Percentiles rank a stretch among this genome's conserved stretches.
phyloP scores from a whole-genome alignment of 305 asterid species.

The Vinca major region DNA sequence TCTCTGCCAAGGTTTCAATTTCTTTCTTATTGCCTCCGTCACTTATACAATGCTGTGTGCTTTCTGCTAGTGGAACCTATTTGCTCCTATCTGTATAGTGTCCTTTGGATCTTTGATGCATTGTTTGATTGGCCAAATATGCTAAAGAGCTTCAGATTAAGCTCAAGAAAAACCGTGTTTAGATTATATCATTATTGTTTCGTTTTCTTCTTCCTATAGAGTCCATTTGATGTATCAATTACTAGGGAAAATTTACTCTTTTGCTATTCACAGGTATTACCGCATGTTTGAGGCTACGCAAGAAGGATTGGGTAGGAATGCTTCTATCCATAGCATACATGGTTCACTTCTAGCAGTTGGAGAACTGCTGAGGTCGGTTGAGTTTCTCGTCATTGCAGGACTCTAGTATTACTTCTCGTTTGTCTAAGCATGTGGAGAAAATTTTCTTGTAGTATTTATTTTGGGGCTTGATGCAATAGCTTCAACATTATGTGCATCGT shows the following conservation, averaged over 20 bases:
- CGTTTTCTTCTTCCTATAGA: background rate
- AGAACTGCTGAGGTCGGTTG: conserved; percentile 83
- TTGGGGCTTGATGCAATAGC: background rate
- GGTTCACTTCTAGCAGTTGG: conserved; percentile 99
- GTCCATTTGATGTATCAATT: background rate
- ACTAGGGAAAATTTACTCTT: conserved; percentile 4
- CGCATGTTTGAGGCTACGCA: conserved; percentile 99
- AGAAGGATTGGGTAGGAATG: conserved; percentile 87
- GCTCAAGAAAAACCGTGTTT: background rate
- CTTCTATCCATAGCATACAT: conserved; percentile 94
- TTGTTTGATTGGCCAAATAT: background rate
- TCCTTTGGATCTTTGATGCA: background rate
- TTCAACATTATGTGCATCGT: background rate
- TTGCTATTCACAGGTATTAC: conserved; percentile 60
- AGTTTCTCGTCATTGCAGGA: conserved; percentile 11
- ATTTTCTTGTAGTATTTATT: background rate
- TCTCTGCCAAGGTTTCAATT: background rate
- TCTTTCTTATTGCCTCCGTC: background rate
- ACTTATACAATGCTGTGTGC: background rate
- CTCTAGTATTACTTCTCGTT: background rate
- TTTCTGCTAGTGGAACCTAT: background rate
- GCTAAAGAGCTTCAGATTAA: background rate
- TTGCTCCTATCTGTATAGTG: background rate
- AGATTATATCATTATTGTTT: background rate
- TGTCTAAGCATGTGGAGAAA: background rate